Evolutionary conservation across 345 rosid genomes (phyloP), one percentile per base, ranked within the genome.

Genomic region (Mercurialis annua): DNA sequence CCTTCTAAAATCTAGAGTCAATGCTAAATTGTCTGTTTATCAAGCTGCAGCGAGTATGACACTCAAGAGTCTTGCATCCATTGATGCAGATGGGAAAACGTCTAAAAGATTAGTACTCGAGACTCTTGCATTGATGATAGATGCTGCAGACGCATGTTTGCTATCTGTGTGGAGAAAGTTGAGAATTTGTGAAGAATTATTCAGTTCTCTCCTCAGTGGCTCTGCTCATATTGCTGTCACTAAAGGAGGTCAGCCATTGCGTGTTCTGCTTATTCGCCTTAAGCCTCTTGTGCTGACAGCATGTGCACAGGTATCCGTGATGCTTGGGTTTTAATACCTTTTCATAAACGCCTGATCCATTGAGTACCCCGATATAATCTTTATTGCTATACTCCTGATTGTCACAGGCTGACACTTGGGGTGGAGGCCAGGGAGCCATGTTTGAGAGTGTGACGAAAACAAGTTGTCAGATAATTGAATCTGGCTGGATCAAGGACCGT

Each of bases 161-260:
- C 78, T 87, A 23, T 92, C 97, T 62, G 96, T 88, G 63, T 95
- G 99, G 99, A 80, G 96, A 63, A 95, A 92, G 80, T 77, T 91
- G 80, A 90, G 89, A 80, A 80, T 73, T 62, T 92, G 99, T 56
- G 98, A 95, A 81, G 93, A 92, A 81, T 82, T 95, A 33, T 92
- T 92, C 42, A 82, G 80, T 56, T 83, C 96, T 65, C 79, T 95
- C 72, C 96, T 95, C 68, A 76, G 85, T 51, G 99, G 98, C 60
- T 83, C 87, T 82, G 86, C 92, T 1, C 86, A 85, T 74, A 86
- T 95, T 81, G 92, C 98, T 62, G 87, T 85, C 63, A 82, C 81
- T 48, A 83, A 86, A 73, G 98, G 98, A 71, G 99, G 99, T 64
- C 99, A 95, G 85, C 96, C 87, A 36, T 75, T 95, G 61, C 98